These are phyloP conservation scores for Nemania diffusa DNA, from an alignment of 2,329 filamentous ascomycete species.

Conservation along the genomic window DNA sequence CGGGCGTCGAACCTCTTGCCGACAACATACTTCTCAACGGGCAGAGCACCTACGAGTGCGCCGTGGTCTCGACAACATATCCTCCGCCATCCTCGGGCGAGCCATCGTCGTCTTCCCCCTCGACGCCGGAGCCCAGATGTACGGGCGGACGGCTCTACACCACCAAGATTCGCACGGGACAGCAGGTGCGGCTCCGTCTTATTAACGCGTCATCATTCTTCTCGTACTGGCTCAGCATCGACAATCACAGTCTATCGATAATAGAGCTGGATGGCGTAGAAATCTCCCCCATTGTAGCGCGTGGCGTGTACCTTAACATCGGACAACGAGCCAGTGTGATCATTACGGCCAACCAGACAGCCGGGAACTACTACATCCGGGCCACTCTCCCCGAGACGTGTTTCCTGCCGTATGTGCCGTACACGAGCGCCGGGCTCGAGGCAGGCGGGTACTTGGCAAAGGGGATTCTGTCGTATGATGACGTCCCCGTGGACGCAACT, in stretches of 20 bases:
- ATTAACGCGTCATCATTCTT: constrained; percentile 55
- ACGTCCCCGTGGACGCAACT: constrained; percentile 22
- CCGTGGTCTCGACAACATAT: constrained; percentile 46
- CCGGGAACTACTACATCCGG: constrained; percentile 51
- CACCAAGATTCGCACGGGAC: constrained; percentile 46
- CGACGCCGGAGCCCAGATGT: constrained; percentile 39
- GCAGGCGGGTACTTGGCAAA: constrained; percentile 44
- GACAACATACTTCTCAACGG: constrained; percentile 57
- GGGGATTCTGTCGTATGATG: constrained; percentile 49
- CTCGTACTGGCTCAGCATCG: constrained; percentile 54
- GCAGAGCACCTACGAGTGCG: constrained; percentile 51
- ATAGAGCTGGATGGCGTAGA: constrained; percentile 56
- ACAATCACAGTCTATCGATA: constrained; percentile 52
- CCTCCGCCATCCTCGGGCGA: constrained; percentile 32
- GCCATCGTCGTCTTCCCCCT: neutral
- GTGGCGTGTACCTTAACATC: constrained; percentile 53
- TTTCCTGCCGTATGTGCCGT: constrained; percentile 51
- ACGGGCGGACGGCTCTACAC: constrained; percentile 48
- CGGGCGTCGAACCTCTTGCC: constrained; percentile 54
- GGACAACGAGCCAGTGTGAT: constrained; percentile 54
- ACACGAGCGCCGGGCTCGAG: constrained; percentile 46
- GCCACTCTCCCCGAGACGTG: constrained; percentile 51
- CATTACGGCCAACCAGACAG: constrained; percentile 48
- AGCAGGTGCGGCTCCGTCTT: constrained; percentile 50
- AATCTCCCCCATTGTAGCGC: constrained; percentile 48